A percentile compares a stretch with the other conserved stretches of the same genome.
Evolutionary conservation across 169 alveolate genomes (phyloP).

Genomic region (Eimeria necatrix): DNA sequence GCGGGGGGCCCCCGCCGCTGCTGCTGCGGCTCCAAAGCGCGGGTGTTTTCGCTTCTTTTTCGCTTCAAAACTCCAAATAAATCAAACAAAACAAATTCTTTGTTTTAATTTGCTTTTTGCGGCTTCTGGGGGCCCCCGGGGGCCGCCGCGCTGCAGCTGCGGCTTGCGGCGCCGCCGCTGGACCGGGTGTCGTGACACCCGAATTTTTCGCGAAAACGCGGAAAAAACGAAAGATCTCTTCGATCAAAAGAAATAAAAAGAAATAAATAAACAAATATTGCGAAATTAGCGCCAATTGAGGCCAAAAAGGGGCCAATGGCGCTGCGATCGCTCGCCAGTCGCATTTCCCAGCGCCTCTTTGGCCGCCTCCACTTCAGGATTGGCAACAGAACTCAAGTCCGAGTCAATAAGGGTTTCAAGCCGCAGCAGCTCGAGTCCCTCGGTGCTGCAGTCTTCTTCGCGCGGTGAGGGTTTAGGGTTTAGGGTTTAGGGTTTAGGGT

Average conservation of each 20-base stretch:
- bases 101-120: too few relatives aligned
- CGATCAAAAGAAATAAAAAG: not conserved
- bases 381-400: constrained; percentile 80
- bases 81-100: too few relatives aligned
- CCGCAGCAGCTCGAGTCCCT: constrained; percentile 61
- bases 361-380: constrained; percentile 77
- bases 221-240: too few relatives aligned
- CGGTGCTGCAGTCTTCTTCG: constrained; percentile 77
- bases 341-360: constrained; percentile 70
- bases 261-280: too few relatives aligned
- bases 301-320: not conserved
- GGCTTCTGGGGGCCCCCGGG: too few relatives aligned
- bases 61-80: not conserved
- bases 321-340: constrained; percentile 44
- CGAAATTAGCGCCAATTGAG: not conserved
- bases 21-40: too few relatives aligned
- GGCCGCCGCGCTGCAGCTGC: not conserved
- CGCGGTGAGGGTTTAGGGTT: constrained; percentile 43
- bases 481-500: not conserved
- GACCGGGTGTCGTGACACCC: too few relatives aligned
- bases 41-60: too few relatives aligned
- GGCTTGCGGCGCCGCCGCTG: not conserved
- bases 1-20: too few relatives aligned
- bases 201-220: too few relatives aligned
- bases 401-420: constrained; percentile 78